Percentiles rank a stretch among this genome's conserved stretches.
Conservation (phyloP, 306 rosid genomes). For the Parietaria judaica region DNA sequence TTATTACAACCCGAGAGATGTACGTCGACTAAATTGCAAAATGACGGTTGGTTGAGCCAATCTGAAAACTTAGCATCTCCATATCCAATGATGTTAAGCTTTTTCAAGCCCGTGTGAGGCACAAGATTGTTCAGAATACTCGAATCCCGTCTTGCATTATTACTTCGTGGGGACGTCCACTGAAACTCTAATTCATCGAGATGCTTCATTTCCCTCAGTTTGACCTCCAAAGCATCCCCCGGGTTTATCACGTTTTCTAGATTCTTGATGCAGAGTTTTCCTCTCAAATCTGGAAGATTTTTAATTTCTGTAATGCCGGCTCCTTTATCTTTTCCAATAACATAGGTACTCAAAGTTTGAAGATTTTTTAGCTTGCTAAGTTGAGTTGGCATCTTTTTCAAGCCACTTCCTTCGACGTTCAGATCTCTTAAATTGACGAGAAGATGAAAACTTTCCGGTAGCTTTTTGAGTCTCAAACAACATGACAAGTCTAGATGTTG, state of each 20-base stretch:
- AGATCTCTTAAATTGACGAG: slow-evolving; percentile 15
- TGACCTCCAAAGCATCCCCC: slow-evolving; percentile 10
- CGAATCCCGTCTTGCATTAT: not conserved
- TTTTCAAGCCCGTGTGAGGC: slow-evolving; percentile 1
- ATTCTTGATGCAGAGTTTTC: slow-evolving; percentile 1
- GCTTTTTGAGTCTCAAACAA: not conserved
- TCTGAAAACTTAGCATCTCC: slow-evolving; percentile 14
- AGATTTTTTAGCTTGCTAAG: slow-evolving; percentile 10
- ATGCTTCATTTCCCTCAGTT: slow-evolving; percentile 2
- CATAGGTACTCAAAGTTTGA: not conserved
- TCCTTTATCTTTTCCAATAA: not conserved
- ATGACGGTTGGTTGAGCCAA: slow-evolving; percentile 7
- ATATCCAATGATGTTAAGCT: not conserved
- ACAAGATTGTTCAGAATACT: slow-evolving; percentile 2
- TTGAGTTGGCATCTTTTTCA: slow-evolving; percentile 6
- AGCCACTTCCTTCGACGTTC: not conserved
- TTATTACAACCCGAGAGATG: not conserved
- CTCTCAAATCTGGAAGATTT: slow-evolving; percentile 4
- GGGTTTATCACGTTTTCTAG: not conserved
- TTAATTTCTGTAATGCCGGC: not conserved
- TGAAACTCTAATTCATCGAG: slow-evolving; percentile 14
- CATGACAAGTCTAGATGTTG: slow-evolving; percentile 2
- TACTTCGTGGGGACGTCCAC: not conserved
- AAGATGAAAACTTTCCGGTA: slow-evolving; percentile 7
- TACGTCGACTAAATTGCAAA: not conserved